These are phyloP conservation scores for Didymella keratinophila DNA, from an alignment of 2,329 filamentous ascomycete species.

Conservation along the genomic window DNA sequence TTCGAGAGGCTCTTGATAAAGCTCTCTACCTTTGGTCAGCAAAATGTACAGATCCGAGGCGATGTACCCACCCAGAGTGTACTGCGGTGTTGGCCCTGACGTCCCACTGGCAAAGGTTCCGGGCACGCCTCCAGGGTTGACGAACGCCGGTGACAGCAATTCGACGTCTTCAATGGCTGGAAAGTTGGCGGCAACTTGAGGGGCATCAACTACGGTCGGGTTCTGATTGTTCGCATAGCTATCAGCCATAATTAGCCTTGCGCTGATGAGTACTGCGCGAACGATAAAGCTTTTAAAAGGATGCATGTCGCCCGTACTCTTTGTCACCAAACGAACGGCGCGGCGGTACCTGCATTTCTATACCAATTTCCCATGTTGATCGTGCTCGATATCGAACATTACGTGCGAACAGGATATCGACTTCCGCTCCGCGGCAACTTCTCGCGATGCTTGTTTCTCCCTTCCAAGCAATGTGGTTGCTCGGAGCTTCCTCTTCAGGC, in stretches of 20 bases:
- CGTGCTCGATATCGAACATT: background rate
- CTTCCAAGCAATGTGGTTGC: background rate
- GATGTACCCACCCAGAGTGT: background rate
- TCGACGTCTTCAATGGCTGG: background rate
- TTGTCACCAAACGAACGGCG: background rate
- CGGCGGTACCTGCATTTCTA: background rate
- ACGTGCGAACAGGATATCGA: background rate
- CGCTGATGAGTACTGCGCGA: background rate
- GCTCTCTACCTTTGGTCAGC: slow-evolving; percentile 5
- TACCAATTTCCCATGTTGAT: background rate
- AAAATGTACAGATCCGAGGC: too few relatives aligned
- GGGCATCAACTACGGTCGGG: background rate
- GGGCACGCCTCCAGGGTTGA: background rate
- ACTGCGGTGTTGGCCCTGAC: slow-evolving; percentile 1
- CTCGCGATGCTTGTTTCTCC: background rate
- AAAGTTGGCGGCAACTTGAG: slow-evolving; percentile 1
- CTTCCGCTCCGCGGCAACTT: background rate
- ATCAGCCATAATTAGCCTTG: background rate
- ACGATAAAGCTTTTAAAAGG: background rate
- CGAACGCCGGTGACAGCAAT: background rate
- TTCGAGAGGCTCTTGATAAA: slow-evolving; percentile 11
- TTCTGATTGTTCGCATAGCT: slow-evolving; percentile 7
- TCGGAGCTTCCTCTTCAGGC: slow-evolving; percentile 1
- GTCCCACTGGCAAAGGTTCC: background rate
- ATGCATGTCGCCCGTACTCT: background rate